Evolutionary conservation across 306 rosid species (phyloP), one percentile per base, ranked within the genome.

Genomic region (Castanea crenata): DNA sequence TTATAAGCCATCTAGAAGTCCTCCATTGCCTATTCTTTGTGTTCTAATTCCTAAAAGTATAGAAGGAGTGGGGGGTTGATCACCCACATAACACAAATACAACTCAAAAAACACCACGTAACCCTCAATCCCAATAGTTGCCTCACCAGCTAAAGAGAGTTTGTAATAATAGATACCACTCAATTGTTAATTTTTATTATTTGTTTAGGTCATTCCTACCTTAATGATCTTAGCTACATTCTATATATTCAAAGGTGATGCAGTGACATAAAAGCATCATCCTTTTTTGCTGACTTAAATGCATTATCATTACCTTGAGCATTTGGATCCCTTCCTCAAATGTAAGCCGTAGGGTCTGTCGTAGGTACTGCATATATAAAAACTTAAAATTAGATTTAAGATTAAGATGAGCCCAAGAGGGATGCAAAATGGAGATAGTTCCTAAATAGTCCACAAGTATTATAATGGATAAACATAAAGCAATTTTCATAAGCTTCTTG

Each of bases 321-420:
- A 95, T 93, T 79, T 93, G 90, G 87, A 95, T 29, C 70, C 99
- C 99, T 87, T 95, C 99, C 55, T 91, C 97, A 81, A 90, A 95
- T 13, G 94, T 91, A 72, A 95, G 94, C 29, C 94, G 86, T 18
- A 93, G 75, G 61, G 99, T 95, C 18, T 86, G 78, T 73, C 91
- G 92, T 76, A 93, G 74, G 85, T 95, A 95, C 99, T 95, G 91
- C 91, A 91, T 56, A 80, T 62, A 61, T 14, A 71, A 10, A 67
- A 54, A 63, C 5, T 35, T 20, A 77, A 6, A 67, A 75, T 84
- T 79, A 85, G 81, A 89, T 79, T 71, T 63, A 52, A 82, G 75
- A 41, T 56, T 69, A 64, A 46, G 46, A 8, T 69, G 44, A 67
- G 41, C 27, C 27, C 2, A 21, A 46, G 27, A 62, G 31, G 23